These are phyloP conservation scores for Papilionanthe hybrid DNA, from an alignment of 116 monocot genomes.

Conservation along the genomic window DNA sequence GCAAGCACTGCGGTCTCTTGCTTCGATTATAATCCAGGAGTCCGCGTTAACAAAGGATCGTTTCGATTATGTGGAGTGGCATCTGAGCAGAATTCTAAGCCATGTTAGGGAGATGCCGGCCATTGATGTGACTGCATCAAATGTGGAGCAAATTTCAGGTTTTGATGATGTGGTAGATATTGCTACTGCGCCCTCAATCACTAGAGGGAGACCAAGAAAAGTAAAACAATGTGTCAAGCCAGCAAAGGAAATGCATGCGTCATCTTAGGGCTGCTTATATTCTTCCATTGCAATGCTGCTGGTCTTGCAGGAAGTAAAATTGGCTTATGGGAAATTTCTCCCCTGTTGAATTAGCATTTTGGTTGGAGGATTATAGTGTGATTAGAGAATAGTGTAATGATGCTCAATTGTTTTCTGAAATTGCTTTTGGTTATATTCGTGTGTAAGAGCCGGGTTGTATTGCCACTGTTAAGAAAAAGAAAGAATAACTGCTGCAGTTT, in stretches of 20 bases:
- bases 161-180: constrained; percentile 28
- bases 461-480: too few species aligned
- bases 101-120: constrained; percentile 63
- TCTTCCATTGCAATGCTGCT: neutral
- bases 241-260: constrained; percentile 11
- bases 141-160: constrained; percentile 23
- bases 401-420: neutral
- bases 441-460: neutral
- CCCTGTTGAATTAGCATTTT: neutral
- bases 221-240: constrained; percentile 10
- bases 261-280: constrained; percentile 5
- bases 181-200: constrained; percentile 17
- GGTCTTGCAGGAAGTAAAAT: neutral
- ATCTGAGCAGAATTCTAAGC: constrained; percentile 62
- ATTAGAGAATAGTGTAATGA: neutral
- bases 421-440: neutral
- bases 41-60: constrained; percentile 64
- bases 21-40: constrained; percentile 70
- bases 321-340: neutral
- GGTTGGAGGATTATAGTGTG: neutral
- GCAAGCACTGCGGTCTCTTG: constrained; percentile 56
- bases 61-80: constrained; percentile 60
- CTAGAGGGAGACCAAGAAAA: constrained; percentile 47
- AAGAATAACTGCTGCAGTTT: too few species aligned
- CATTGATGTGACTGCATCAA: constrained; percentile 27